A percentile compares a stretch with the other conserved stretches of the same genome.
phyloP scores from a whole-genome alignment of 371 early-diverging fungal species.

The Syncephalastrum contaminatum region DNA sequence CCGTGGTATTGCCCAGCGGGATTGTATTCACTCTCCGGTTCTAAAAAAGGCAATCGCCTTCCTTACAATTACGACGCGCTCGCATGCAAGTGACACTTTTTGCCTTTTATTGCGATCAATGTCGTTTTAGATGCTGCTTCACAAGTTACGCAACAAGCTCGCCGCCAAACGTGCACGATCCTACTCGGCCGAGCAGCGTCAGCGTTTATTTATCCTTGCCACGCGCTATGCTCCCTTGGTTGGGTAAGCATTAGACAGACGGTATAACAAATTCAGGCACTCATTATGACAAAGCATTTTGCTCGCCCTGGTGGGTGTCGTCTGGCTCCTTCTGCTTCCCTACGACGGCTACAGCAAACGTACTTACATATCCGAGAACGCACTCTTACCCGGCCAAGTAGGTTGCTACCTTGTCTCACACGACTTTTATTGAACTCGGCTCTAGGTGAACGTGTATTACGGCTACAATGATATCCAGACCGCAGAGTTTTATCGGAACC shows the following conservation, averaged over 20 bases:
- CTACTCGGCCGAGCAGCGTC: neutral
- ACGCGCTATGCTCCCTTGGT: no score
- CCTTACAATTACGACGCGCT: no score
- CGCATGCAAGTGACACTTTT: no score
- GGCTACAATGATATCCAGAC: conserved; percentile 47
- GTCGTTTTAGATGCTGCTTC: no score
- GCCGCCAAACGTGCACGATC: no score
- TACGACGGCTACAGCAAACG: conserved; percentile 52
- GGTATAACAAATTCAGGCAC: no score
- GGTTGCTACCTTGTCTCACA: neutral
- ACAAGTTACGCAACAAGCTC: no score
- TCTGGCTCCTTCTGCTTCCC: conserved; percentile 53
- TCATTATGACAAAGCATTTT: conserved; percentile 28
- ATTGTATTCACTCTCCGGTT: no score
- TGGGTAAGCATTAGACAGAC: no score
- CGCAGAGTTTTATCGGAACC: conserved; percentile 51
- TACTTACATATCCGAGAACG: conserved; percentile 81
- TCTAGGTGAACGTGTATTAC: conserved; percentile 56
- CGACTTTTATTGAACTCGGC: neutral
- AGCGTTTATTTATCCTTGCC: neutral
- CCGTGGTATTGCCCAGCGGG: no score
- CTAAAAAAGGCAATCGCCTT: no score
- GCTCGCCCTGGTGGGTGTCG: conserved; percentile 49
- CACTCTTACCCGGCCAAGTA: conserved; percentile 77
- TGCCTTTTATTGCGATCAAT: no score